A percentile compares a stretch with the other conserved stretches of the same genome.
Conservation (phyloP, 192 early-diverging fungal genomes). For the Irineochytrium annulatum region DNA sequence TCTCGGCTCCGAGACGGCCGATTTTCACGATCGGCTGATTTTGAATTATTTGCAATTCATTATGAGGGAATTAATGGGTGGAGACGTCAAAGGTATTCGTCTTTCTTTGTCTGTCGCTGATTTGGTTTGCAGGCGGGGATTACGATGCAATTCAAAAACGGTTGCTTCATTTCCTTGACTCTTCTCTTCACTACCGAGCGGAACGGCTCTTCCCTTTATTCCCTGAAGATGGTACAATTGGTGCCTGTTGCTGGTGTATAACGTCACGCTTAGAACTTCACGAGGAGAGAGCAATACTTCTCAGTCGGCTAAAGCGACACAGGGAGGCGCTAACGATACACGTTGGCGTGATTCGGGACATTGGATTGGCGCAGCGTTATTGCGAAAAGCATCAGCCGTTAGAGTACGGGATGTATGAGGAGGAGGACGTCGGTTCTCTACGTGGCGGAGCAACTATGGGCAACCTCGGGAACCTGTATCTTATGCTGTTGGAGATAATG, state of each 20-base stretch:
- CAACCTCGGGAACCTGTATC: background rate
- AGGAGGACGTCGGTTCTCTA: background rate
- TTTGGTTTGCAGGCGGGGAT: background rate
- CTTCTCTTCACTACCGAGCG: constrained; percentile 67
- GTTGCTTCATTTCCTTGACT: constrained; percentile 67
- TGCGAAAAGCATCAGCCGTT: background rate
- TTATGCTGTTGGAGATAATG: background rate
- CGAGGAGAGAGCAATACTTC: constrained; percentile 76
- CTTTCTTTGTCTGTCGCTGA: background rate
- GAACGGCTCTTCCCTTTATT: constrained; percentile 69
- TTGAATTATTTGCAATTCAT: constrained; percentile 73
- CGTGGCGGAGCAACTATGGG: background rate
- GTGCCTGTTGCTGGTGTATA: background rate
- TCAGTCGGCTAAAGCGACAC: constrained; percentile 79
- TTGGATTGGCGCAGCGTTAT: constrained; percentile 63
- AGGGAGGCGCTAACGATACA: constrained; percentile 80
- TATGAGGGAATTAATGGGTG: constrained; percentile 25
- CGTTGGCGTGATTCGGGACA: constrained; percentile 73
- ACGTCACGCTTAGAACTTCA: constrained; percentile 53
- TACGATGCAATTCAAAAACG: constrained; percentile 17
- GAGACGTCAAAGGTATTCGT: background rate
- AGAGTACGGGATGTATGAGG: background rate
- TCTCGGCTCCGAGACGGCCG: constrained; percentile 60
- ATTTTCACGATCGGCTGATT: constrained; percentile 77
- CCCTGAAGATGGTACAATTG: constrained; percentile 60